Evolutionary conservation across 345 rosid species (phyloP).

Genomic region (Euphorbia pulcherrima): DNA sequence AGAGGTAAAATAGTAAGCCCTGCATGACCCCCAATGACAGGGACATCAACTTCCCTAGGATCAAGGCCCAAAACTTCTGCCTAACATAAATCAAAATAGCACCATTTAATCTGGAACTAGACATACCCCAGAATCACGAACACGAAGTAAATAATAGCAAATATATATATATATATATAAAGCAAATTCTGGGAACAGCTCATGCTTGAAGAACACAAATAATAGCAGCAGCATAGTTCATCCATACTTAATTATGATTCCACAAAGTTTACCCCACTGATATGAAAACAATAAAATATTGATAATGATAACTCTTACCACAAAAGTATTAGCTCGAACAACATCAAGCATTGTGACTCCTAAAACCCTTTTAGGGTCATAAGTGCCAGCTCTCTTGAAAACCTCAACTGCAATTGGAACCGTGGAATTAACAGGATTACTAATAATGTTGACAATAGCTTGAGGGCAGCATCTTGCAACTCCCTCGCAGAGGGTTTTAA

Average conservation of each 20-base stretch:
- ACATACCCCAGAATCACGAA: neutral
- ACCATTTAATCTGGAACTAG: neutral
- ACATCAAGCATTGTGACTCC: constrained; percentile 98
- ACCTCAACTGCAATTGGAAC: constrained; percentile 95
- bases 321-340: constrained; percentile 96
- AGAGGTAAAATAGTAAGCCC: constrained; percentile 96
- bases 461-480: constrained; percentile 78
- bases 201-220: no score
- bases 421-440: constrained; percentile 93
- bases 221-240: no score
- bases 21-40: constrained; percentile 95
- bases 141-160: neutral
- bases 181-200: no score
- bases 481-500: constrained; percentile 79
- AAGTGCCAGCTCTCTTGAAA: constrained; percentile 83
- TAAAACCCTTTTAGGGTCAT: constrained; percentile 76
- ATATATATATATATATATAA: no score
- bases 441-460: constrained; percentile 79
- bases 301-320: constrained; percentile 44
- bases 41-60: constrained; percentile 92
- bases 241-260: no score
- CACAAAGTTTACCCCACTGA: no score
- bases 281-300: no score
- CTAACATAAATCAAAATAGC: constrained; percentile 37
- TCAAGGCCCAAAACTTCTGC: constrained; percentile 96